Percentiles rank a stretch among this genome's conserved stretches.
Evolutionary conservation across 148 eudicot genomes (phyloP).

Genomic region (Camellia japonica): DNA sequence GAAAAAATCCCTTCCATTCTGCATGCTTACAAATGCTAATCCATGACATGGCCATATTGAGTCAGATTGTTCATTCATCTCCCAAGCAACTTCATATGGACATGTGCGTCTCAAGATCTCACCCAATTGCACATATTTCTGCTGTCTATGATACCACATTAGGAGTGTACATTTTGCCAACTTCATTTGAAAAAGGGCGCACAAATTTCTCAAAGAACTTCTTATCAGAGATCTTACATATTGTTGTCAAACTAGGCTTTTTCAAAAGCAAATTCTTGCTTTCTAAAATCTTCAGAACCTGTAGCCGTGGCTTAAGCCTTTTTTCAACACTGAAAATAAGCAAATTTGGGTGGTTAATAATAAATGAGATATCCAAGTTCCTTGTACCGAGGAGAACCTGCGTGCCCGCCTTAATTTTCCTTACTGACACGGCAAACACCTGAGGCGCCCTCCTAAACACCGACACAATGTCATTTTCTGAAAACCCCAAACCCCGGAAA

Average conservation of each 20-base stretch:
- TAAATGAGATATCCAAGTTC: slow-evolving; percentile 13
- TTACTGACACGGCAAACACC: slow-evolving; percentile 22
- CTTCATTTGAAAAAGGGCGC: slow-evolving; percentile 20
- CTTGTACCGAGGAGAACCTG: slow-evolving; percentile 15
- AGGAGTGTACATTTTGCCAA: slow-evolving; percentile 15
- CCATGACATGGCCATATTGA: not conserved
- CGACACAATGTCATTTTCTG: slow-evolving; percentile 9
- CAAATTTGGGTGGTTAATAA: slow-evolving; percentile 22
- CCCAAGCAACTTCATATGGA: not conserved
- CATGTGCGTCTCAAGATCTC: not conserved
- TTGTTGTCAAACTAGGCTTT: slow-evolving; percentile 3
- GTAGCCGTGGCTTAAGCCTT: slow-evolving; percentile 25
- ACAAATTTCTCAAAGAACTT: slow-evolving; percentile 21
- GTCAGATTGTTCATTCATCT: not conserved
- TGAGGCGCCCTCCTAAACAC: slow-evolving; percentile 22
- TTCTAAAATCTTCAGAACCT: slow-evolving; percentile 16
- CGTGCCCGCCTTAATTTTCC: slow-evolving; percentile 19
- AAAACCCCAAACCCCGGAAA: slow-evolving; percentile 21
- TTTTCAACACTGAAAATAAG: slow-evolving; percentile 14
- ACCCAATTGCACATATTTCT: not conserved
- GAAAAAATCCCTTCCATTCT: not conserved
- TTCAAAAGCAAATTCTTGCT: slow-evolving; percentile 18
- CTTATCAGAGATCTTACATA: slow-evolving; percentile 12
- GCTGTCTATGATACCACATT: not conserved
- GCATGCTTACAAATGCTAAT: not conserved